These are phyloP conservation scores for Kuraishia floccosa DNA, from an alignment of 805 yeast genomes.

Conservation along the genomic window DNA sequence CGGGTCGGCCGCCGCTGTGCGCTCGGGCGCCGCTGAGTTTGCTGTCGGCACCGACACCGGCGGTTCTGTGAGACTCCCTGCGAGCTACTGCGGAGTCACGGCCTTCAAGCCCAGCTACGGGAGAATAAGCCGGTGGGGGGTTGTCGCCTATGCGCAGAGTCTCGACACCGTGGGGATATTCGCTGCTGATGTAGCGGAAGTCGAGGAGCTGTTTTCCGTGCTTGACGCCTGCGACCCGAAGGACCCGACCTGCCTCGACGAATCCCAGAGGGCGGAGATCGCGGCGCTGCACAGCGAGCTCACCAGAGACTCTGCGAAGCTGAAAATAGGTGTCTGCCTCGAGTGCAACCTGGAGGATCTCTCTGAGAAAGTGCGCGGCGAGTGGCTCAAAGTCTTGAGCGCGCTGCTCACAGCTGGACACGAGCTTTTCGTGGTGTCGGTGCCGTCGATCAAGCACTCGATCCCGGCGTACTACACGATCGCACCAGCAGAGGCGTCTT, in stretches of 20 bases:
- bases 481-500: conserved; percentile 90
- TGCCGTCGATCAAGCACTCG: conserved; percentile 57
- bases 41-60: conserved; percentile 96
- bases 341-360: conserved; percentile 55
- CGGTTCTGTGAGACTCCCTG: conserved; percentile 90
- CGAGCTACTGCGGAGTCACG: conserved; percentile 69
- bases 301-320: conserved; percentile 4
- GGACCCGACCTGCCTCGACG: conserved; percentile 67
- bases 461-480: conserved; percentile 79
- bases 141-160: conserved; percentile 86
- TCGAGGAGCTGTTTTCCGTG: conserved; percentile 38
- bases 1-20: conserved; percentile 90
- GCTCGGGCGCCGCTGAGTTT: conserved; percentile 57
- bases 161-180: conserved; percentile 90
- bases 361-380: conserved; percentile 28
- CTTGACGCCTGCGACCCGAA: conserved; percentile 53
- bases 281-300: conserved; percentile 2
- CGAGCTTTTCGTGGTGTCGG: conserved; percentile 48
- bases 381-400: conserved; percentile 35
- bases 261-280: conserved; percentile 19
- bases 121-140: conserved; percentile 84
- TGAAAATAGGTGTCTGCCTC: conserved; percentile 61
- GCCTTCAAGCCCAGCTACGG: conserved; percentile 97
- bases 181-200: conserved; percentile 31
- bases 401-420: conserved; percentile 38